Percentiles rank a stretch among this genome's conserved stretches.
Evolutionary conservation across 352 stramenopile species (phyloP).

Genomic region (Globisporangium heterothallicum): DNA sequence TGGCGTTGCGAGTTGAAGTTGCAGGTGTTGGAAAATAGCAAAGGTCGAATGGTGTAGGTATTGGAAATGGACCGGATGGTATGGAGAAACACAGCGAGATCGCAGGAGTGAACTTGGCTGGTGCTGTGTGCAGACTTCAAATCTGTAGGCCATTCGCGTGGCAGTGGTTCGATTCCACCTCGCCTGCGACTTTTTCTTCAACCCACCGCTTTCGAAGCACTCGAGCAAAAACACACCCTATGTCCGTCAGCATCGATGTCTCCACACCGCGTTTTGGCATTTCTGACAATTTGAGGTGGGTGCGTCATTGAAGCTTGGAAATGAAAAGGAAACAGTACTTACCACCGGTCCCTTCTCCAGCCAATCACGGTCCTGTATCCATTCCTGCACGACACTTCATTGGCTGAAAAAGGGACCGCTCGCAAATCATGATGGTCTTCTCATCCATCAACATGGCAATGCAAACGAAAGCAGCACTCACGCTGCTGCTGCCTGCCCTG

Average conservation of each 20-base stretch:
- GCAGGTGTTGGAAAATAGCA: not conserved
- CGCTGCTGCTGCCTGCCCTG: no score
- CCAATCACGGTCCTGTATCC: not conserved
- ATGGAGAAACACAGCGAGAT: not conserved
- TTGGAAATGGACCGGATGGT: not conserved
- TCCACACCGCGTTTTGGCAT: no score
- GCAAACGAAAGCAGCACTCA: constrained; percentile 18
- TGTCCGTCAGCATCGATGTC: no score
- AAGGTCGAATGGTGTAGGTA: not conserved
- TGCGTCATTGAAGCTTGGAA: constrained; percentile 1
- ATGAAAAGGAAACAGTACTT: not conserved
- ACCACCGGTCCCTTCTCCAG: not conserved
- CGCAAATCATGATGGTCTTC: not conserved
- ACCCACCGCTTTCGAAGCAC: constrained; percentile 15
- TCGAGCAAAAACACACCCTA: not conserved
- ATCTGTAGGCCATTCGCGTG: constrained; percentile 88
- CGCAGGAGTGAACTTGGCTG: constrained; percentile 86
- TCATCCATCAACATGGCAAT: constrained; percentile 11
- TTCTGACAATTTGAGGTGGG: not conserved
- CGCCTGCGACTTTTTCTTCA: constrained; percentile 61
- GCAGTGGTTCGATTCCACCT: constrained; percentile 91
- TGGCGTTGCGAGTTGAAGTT: no score
- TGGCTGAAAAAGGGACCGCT: not conserved
- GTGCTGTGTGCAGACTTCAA: constrained; percentile 91
- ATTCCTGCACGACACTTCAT: not conserved